Base-by-base conservation (phyloP, 2,329 filamentous ascomycete genomes). In the Decorospora gaudefroyi region DNA sequence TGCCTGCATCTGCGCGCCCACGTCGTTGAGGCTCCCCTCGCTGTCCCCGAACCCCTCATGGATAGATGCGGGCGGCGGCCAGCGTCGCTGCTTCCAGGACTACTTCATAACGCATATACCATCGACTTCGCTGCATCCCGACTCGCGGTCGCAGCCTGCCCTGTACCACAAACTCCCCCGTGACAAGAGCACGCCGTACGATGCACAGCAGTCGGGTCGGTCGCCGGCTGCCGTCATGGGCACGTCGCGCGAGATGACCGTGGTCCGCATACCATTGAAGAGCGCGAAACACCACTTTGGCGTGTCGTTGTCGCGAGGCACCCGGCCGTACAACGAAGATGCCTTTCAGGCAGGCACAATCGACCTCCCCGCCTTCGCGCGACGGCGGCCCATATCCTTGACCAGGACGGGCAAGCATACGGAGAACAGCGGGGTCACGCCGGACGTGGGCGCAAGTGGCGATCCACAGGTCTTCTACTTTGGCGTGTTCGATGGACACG, bases 391-490 rank as follows among this genome's bases (percentile, higher is more conserved):
- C 9, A 79, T 88, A 30, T 82, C 79, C 17, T 59, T 84, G 48
- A 82, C 77, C 15, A 56, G 72, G 21, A 66, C 50, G 52, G 53
- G 58, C 26, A 51, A 60, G n/a, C 51, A 58, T 26, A 53, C 37
- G 9, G 46, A 57, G 33, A 54, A 52, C 16, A 80, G 76, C 50
- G 83, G 83, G 70, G 84, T 80, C 35, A 88, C 81, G 16, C 82
- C 78, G 7, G 88, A 89, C 4, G 87, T 88, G 45, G 87, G 85
- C 53, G 83, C 87, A 1, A 87, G 83, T 51, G 92, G 92, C 2
- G 92, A 97, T 65, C 92, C 92, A 1, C 92, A 97, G 67, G 86
- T 97, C 22, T 99, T 99, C 71, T 99, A 97, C 71, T 99, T 96
- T 77, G 91, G 83, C 1, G 85, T 97, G 1, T 99, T 97, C 64